Base-by-base conservation (phyloP, 1,284 basidiomycete species). In the Chalciporus piperatoides region DNA sequence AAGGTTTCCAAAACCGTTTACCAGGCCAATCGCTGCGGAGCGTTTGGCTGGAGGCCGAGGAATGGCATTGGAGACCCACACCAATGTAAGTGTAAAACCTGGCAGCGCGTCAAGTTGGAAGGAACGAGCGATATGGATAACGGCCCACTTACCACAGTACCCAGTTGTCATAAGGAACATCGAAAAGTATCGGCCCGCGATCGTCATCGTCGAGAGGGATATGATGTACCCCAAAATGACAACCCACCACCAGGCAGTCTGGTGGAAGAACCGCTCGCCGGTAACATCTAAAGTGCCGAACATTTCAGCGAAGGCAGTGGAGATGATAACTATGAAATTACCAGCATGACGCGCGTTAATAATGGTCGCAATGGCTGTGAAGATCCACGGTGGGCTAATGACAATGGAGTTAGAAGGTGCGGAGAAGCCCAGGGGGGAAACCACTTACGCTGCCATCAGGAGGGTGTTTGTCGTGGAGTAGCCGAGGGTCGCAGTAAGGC, bases 301-400 rank as follows among this genome's bases (percentile, higher is more conserved):
- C 8, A 5, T 44, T 41, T 41, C 3, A 35, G 28, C 12, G 4
- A 19, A 15, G 12, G 2, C 6, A 15, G 8, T 40, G 4, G 12
- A 15, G 19, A 17, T 11, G 0, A 12, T 7, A 21, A 1, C 0
- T 9, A 19, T n/a, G 4, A 24, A 59, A 71, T 57, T 52, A 79
- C 85, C 85, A 28, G 84, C 80, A 66, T 88, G 79, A 72, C 82
- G 81, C 2, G 86, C 82, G 60, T 79, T 86, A 40, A 80, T 27
- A 52, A 80, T 73, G 52, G 79, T 81, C 6, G 76, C 60, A 17
- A 81, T 68, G 0, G 81, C 72, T 0, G 81, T 72, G 27, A 83
- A 60, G 32, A 85, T 68, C 81, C 82, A 88, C 4, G 84, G 84
- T 6, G 83, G 84, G 8, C 82, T 84, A 51, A 19, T 46, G n/a